Evolutionary conservation across 257 asterid genomes (phyloP).

Genomic region (Cordia subcordata): DNA sequence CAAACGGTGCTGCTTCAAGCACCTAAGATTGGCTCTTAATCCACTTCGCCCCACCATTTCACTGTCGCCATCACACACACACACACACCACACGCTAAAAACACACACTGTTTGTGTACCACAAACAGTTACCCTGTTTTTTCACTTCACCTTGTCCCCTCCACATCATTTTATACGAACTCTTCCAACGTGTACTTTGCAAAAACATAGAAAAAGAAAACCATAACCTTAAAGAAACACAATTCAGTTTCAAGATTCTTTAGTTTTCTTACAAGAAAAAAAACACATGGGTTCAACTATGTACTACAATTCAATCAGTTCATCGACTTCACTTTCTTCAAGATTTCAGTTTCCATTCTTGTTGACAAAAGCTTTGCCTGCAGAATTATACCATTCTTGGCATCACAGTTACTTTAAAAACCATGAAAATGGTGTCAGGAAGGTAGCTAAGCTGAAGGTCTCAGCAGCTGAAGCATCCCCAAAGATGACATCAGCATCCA

Average conservation of each 20-base stretch:
- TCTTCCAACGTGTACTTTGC: too few relatives aligned
- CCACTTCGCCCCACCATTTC: slow-evolving; percentile 42
- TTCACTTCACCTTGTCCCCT: slow-evolving; percentile 1
- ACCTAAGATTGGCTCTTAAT: slow-evolving; percentile 44
- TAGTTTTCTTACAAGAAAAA: not conserved
- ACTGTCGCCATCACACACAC: not conserved
- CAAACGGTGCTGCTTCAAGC: slow-evolving; percentile 32
- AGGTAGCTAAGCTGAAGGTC: slow-evolving; percentile 28
- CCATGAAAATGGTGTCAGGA: slow-evolving; percentile 28
- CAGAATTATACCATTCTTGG: slow-evolving; percentile 28
- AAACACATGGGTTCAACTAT: slow-evolving; percentile 37
- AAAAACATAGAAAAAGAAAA: not conserved
- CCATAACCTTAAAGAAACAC: not conserved
- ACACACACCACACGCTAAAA: not conserved
- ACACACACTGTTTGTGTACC: not conserved
- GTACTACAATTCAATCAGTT: slow-evolving; percentile 41
- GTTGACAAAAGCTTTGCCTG: slow-evolving; percentile 26
- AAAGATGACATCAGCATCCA: not conserved
- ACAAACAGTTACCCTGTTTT: not conserved
- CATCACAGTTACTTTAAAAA: slow-evolving; percentile 16
- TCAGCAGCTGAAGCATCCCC: slow-evolving; percentile 19
- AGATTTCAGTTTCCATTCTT: slow-evolving; percentile 36
- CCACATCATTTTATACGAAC: too few relatives aligned
- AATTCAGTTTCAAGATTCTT: not conserved
- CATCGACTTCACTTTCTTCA: slow-evolving; percentile 36